Evolutionary conservation across 2,329 filamentous ascomycete species (phyloP).

Genomic region (Pseudogymnoascus sp.): DNA sequence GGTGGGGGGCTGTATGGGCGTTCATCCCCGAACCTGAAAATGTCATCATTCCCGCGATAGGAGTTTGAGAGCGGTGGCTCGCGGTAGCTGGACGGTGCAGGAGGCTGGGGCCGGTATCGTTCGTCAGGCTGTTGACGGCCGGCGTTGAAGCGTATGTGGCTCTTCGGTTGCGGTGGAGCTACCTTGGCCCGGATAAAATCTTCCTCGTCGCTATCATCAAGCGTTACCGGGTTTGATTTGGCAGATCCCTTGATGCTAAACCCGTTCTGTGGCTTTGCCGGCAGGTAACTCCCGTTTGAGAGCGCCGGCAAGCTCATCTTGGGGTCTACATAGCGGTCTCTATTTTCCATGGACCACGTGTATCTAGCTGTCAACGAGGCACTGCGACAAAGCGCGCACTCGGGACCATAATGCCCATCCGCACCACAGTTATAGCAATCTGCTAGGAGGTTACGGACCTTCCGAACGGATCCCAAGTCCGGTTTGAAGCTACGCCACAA

Average conservation of each 20-base stretch:
- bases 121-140: background rate
- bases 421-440: conserved; percentile 51
- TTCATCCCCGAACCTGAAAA: background rate
- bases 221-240: conserved; percentile 21
- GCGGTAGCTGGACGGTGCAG: background rate
- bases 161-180: conserved; percentile 7
- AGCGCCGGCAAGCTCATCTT: conserved; percentile 27
- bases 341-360: conserved; percentile 46
- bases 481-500: conserved; percentile 52
- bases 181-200: conserved; percentile 25
- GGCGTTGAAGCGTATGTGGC: background rate
- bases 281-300: conserved; percentile 24
- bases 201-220: conserved; percentile 25
- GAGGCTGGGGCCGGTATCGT: background rate
- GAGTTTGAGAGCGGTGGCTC: background rate
- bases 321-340: conserved; percentile 41
- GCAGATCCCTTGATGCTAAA: conserved; percentile 27
- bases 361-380: conserved; percentile 28
- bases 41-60: background rate
- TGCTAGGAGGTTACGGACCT: conserved; percentile 41
- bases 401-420: conserved; percentile 46
- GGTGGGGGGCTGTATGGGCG: background rate
- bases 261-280: conserved; percentile 13
- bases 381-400: conserved; percentile 36
- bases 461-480: conserved; percentile 33